These are phyloP conservation scores for Saccharomyces kudriavzevii DNA, from an alignment of 805 yeast genomes.

Conservation along the genomic window DNA sequence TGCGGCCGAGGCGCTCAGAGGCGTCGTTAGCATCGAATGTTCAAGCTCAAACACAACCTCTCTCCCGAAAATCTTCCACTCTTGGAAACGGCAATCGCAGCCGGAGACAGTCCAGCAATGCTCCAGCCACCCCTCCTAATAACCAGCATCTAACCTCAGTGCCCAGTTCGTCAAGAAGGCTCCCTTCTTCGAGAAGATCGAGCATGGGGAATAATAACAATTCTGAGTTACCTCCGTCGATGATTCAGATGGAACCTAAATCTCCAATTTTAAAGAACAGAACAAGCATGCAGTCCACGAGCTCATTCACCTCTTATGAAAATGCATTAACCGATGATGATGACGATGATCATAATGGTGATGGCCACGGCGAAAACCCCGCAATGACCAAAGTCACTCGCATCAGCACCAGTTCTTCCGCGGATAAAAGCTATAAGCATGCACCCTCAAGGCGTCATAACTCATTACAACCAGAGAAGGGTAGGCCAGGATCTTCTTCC, in stretches of 20 bases:
- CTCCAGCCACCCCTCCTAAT: conserved; percentile 16
- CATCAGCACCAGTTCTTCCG: conserved; percentile 4
- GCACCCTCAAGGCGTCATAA: conserved; percentile 9
- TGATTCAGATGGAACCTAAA: conserved; percentile 59
- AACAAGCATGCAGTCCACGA: conserved; percentile 4
- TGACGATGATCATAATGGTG: conserved; percentile 6
- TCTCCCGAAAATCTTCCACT: not conserved
- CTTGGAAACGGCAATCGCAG: not conserved
- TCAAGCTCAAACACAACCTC: conserved; percentile 5
- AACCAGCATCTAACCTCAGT: conserved; percentile 7
- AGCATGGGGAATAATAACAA: conserved; percentile 29
- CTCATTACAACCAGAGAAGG: conserved; percentile 11
- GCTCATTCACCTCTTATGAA: conserved; percentile 14
- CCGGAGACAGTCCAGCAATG: not conserved
- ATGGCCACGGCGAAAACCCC: conserved; percentile 9
- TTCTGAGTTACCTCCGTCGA: conserved; percentile 41
- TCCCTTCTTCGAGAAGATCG: conserved; percentile 22
- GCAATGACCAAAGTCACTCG: conserved; percentile 3
- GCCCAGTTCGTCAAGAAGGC: conserved; percentile 8
- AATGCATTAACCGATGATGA: conserved; percentile 23
- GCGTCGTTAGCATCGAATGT: conserved; percentile 23
- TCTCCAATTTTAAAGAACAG: conserved; percentile 54
- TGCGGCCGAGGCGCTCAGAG: conserved; percentile 28
- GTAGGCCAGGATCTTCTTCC: conserved; percentile 16
- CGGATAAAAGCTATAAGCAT: conserved; percentile 6